These are phyloP conservation scores for Gliomastix tumulicola DNA, from an alignment of 2,329 filamentous ascomycete species.

Conservation along the genomic window DNA sequence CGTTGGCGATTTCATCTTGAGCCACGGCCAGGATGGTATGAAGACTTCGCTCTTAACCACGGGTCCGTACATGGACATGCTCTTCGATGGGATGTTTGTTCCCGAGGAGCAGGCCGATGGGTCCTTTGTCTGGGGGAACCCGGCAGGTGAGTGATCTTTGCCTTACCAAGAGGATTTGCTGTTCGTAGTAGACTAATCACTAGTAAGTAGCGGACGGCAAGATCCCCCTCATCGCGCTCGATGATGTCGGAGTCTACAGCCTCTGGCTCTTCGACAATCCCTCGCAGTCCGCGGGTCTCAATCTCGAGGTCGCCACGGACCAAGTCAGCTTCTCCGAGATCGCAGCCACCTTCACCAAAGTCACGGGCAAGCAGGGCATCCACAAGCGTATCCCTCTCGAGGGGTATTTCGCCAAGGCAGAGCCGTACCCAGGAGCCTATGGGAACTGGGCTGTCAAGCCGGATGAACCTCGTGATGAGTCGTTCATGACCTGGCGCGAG, in stretches of 20 bases:
- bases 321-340: conserved; percentile 10
- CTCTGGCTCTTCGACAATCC: conserved; percentile 16
- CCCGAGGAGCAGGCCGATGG: conserved; percentile 7
- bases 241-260: conserved; percentile 14
- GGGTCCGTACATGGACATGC: conserved; percentile 14
- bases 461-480: conserved; percentile 7
- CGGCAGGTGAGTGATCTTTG: conserved; percentile 1
- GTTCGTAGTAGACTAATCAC: too few species aligned
- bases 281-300: conserved; percentile 9
- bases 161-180: too few species aligned
- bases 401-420: neutral
- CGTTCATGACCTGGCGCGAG: conserved; percentile 6
- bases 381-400: conserved; percentile 1
- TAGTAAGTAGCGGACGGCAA: conserved; percentile 2
- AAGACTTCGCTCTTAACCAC: conserved; percentile 10
- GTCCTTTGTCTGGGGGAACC: conserved; percentile 1
- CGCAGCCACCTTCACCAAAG: conserved; percentile 3
- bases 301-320: conserved; percentile 14
- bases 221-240: conserved; percentile 11
- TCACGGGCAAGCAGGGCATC: conserved; percentile 3
- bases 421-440: neutral
- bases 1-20: conserved; percentile 11
- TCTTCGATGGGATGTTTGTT: conserved; percentile 5
- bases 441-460: conserved; percentile 4
- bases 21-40: conserved; percentile 10